phyloP scores from a whole-genome alignment of 2,329 filamentous ascomycete species.

The Ophiocordyceps camponoti-rufipedis region DNA sequence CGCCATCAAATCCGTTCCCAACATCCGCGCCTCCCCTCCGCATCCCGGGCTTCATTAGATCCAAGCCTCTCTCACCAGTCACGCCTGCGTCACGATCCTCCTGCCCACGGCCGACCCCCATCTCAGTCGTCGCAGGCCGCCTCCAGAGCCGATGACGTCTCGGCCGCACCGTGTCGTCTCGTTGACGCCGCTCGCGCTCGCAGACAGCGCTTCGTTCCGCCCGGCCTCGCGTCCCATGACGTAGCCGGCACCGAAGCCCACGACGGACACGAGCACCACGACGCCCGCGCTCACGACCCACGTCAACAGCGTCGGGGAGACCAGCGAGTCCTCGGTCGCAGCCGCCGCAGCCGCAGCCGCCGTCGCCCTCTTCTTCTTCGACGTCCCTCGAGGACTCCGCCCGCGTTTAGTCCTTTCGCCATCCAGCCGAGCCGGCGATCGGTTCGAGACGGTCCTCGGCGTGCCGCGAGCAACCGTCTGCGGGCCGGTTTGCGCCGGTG shows the following conservation, averaged over 20 bases:
- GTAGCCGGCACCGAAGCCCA: slow-evolving; percentile 51
- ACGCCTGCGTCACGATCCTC: slow-evolving; percentile 26
- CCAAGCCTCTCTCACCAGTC: not conserved
- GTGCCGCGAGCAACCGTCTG: slow-evolving; percentile 8
- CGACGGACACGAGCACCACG: slow-evolving; percentile 47
- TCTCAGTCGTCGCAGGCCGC: slow-evolving; percentile 31
- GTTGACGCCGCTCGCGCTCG: slow-evolving; percentile 22
- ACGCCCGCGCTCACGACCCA: slow-evolving; percentile 51
- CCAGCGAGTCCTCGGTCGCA: slow-evolving; percentile 18
- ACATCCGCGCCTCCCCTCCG: no score
- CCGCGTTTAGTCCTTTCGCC: slow-evolving; percentile 31
- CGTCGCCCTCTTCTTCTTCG: slow-evolving; percentile 35
- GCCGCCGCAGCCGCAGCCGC: slow-evolving; percentile 13
- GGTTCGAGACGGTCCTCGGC: slow-evolving; percentile 10
- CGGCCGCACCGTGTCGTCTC: slow-evolving; percentile 29
- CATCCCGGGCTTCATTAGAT: not conserved
- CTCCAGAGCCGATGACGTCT: slow-evolving; percentile 32
- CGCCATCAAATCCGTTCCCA: no score
- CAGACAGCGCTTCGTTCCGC: slow-evolving; percentile 34
- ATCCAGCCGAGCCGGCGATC: slow-evolving; percentile 10
- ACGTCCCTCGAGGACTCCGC: slow-evolving; percentile 27
- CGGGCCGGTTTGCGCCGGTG: slow-evolving; percentile 4
- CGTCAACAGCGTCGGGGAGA: slow-evolving; percentile 42
- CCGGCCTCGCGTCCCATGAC: slow-evolving; percentile 50
- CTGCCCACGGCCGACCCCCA: slow-evolving; percentile 31